Percentiles rank a stretch among this genome's conserved stretches.
Conservation (phyloP, 306 rosid species). For the Pueraria montana region DNA sequence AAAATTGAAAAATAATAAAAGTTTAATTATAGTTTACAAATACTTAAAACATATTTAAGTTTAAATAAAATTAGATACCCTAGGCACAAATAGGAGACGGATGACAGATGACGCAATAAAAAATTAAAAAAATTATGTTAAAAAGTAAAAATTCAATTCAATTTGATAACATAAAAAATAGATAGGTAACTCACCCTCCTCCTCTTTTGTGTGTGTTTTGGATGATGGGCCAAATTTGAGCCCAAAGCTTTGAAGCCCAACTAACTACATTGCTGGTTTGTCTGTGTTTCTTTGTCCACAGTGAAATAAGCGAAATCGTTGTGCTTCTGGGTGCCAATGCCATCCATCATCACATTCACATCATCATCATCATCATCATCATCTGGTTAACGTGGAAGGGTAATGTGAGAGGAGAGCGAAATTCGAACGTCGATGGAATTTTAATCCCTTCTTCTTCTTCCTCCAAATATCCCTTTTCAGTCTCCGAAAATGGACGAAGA, state of each 20-base stretch:
- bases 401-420: slow-evolving; percentile 6
- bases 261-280: neutral
- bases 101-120: too few relatives aligned
- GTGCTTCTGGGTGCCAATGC: slow-evolving; percentile 9
- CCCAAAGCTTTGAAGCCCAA: slow-evolving; percentile 8
- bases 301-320: slow-evolving; percentile 22
- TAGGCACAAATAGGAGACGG: too few relatives aligned
- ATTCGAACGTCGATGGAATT: slow-evolving; percentile 45
- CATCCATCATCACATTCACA: neutral
- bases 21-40: too few relatives aligned
- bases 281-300: neutral
- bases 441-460: slow-evolving; percentile 43
- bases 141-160: too few relatives aligned
- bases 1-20: too few relatives aligned
- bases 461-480: slow-evolving; percentile 12
- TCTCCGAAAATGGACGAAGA: slow-evolving; percentile 71
- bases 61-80: too few relatives aligned
- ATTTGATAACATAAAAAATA: too few relatives aligned
- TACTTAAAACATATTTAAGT: too few relatives aligned
- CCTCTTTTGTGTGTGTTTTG: neutral
- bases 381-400: slow-evolving; percentile 22
- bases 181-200: neutral
- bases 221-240: neutral
- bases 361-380: too few relatives aligned
- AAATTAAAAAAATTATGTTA: too few relatives aligned